phyloP scores from a whole-genome alignment of 2,329 filamentous ascomycete genomes.

The Aspergillus proliferans region DNA sequence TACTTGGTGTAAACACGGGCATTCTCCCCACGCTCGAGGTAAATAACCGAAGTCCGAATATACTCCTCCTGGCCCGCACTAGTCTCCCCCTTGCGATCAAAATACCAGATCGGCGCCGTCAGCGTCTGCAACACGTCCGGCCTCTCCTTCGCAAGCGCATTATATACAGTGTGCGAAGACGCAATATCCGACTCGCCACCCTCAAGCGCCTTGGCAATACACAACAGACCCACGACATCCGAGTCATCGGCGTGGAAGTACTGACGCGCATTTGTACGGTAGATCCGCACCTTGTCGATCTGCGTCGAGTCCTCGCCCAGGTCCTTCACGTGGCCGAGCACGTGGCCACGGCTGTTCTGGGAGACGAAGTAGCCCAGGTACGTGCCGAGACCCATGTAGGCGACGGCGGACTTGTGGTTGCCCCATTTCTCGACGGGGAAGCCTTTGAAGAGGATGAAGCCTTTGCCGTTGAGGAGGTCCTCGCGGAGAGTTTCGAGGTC shows the following conservation, averaged over 20 bases:
- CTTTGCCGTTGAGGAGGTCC: constrained; percentile 74
- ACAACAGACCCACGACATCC: constrained; percentile 78
- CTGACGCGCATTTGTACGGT: constrained; percentile 75
- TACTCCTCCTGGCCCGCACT: constrained; percentile 68
- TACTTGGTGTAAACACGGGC: constrained; percentile 67
- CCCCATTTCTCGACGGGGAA: constrained; percentile 74
- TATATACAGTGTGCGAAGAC: constrained; percentile 74
- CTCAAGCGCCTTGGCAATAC: constrained; percentile 68
- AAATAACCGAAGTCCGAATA: constrained; percentile 66
- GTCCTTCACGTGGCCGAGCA: constrained; percentile 85
- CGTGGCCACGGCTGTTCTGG: constrained; percentile 78
- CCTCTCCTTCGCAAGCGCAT: constrained; percentile 65
- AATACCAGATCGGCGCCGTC: constrained; percentile 79
- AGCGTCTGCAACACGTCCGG: constrained; percentile 73
- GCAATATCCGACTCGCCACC: constrained; percentile 82
- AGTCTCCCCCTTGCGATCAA: constrained; percentile 82
- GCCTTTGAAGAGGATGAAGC: constrained; percentile 83
- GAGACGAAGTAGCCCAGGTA: constrained; percentile 83
- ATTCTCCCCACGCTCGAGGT: constrained; percentile 63
- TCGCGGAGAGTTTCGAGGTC: constrained; percentile 53
- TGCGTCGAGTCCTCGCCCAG: constrained; percentile 72
- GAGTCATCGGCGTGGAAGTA: constrained; percentile 81
- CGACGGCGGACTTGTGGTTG: constrained; percentile 70
- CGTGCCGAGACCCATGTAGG: constrained; percentile 84
- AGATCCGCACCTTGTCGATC: constrained; percentile 84